These are phyloP conservation scores for Marasmius oreades DNA, from an alignment of 1,284 basidiomycete genomes.

Conservation along the genomic window DNA sequence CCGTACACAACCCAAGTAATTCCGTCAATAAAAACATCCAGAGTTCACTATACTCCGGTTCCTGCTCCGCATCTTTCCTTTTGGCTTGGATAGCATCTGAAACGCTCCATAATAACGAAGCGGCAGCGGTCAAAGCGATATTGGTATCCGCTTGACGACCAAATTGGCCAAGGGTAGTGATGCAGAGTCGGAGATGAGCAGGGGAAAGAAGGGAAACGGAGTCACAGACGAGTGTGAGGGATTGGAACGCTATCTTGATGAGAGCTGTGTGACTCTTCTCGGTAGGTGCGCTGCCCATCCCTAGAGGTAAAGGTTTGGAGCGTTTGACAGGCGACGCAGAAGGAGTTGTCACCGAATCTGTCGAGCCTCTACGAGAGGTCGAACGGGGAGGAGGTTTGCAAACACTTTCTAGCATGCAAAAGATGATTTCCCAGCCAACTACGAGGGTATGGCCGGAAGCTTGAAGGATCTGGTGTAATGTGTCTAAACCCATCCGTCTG, in stretches of 20 bases:
- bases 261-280: conserved; percentile 66
- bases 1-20: conserved; percentile 80
- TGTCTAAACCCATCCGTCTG: conserved; percentile 83
- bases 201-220: conserved; percentile 80
- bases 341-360: conserved; percentile 36
- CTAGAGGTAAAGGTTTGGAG: conserved; percentile 46
- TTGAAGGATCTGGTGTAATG: conserved; percentile 86
- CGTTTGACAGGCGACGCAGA: conserved; percentile 35
- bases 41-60: conserved; percentile 71
- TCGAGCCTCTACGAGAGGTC: conserved; percentile 34
- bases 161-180: conserved; percentile 87
- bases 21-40: conserved; percentile 93
- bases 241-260: conserved; percentile 91
- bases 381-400: conserved; percentile 49
- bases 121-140: conserved; percentile 90
- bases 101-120: conserved; percentile 88
- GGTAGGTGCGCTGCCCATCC: conserved; percentile 47
- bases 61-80: conserved; percentile 62
- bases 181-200: conserved; percentile 82
- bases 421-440: conserved; percentile 91
- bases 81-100: conserved; percentile 88
- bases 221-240: conserved; percentile 92
- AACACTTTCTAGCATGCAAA: conserved; percentile 84
- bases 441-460: conserved; percentile 88
- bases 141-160: conserved; percentile 93